Evolutionary conservation across 305 asterid species (phyloP).

Genomic region (Vinca major): DNA sequence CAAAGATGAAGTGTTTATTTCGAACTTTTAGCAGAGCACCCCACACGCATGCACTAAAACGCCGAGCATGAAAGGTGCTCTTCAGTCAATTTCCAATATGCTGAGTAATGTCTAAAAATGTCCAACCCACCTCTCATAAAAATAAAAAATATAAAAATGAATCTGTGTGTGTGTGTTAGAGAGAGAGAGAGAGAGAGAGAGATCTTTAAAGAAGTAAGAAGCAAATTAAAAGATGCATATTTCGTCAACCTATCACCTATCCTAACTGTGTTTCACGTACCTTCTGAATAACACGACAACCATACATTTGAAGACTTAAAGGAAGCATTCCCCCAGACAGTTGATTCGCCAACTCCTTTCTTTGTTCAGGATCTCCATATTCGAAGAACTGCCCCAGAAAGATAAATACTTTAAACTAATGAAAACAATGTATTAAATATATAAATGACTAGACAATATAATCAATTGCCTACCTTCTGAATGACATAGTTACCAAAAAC

Average conservation of each 20-base stretch:
- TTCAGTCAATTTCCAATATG: not conserved
- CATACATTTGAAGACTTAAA: conserved; percentile 80
- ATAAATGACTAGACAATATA: not conserved
- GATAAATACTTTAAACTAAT: conserved; percentile 13
- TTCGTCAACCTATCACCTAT: not conserved
- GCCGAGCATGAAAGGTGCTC: not conserved
- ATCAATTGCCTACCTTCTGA: conserved; percentile 54
- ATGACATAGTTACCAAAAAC: conserved; percentile 90
- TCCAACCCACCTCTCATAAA: too few relatives aligned
- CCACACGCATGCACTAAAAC: not conserved
- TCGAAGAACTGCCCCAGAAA: conserved; percentile 58
- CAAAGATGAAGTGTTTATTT: not conserved
- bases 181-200: too few relatives aligned
- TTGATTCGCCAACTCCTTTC: conserved; percentile 62
- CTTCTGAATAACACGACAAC: conserved; percentile 89
- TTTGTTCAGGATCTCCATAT: conserved; percentile 55
- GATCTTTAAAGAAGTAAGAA: too few relatives aligned
- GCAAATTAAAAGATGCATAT: too few relatives aligned
- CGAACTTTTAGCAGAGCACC: not conserved
- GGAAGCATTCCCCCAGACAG: conserved; percentile 55
- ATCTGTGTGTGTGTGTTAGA: too few relatives aligned
- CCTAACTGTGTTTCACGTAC: conserved; percentile 18
- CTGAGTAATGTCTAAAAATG: too few relatives aligned
- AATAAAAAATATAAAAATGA: too few relatives aligned
- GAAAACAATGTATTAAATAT: conserved; percentile 3